Evolutionary conservation across 345 rosid species (phyloP).

Genomic region (Dimocarpus longan): DNA sequence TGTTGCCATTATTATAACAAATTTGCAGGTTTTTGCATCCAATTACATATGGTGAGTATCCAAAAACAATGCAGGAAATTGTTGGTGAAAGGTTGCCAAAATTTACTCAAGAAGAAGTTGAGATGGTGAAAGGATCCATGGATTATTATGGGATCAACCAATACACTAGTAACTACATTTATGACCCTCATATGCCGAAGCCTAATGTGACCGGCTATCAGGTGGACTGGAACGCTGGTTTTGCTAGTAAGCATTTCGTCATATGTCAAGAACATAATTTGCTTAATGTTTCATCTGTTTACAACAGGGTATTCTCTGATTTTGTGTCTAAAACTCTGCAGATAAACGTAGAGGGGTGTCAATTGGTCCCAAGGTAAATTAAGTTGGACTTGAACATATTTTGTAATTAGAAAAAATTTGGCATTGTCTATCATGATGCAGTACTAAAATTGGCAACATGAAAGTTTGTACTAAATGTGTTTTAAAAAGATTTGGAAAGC

Average conservation of each 20-base stretch:
- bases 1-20: no score
- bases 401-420: no score
- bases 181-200: slow-evolving; percentile 31
- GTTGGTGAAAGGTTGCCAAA: slow-evolving; percentile 56
- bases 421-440: no score
- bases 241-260: slow-evolving; percentile 41
- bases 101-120: slow-evolving; percentile 37
- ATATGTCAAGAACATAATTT: background rate
- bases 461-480: no score
- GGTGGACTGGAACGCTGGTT: slow-evolving; percentile 55
- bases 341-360: slow-evolving; percentile 46
- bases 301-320: background rate
- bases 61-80: slow-evolving; percentile 56
- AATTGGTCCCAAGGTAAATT: slow-evolving; percentile 51
- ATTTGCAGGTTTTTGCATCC: slow-evolving; percentile 62
- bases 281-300: background rate
- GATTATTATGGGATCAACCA: slow-evolving; percentile 64
- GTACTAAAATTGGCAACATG: no score
- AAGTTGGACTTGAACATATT: background rate
- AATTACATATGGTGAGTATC: slow-evolving; percentile 67
- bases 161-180: slow-evolving; percentile 53
- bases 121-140: slow-evolving; percentile 53
- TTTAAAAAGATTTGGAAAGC: background rate
- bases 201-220: slow-evolving; percentile 44
- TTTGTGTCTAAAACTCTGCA: slow-evolving; percentile 18